These are phyloP conservation scores for Mallotus japonicus DNA, from an alignment of 441 rosid genomes.

Conservation along the genomic window DNA sequence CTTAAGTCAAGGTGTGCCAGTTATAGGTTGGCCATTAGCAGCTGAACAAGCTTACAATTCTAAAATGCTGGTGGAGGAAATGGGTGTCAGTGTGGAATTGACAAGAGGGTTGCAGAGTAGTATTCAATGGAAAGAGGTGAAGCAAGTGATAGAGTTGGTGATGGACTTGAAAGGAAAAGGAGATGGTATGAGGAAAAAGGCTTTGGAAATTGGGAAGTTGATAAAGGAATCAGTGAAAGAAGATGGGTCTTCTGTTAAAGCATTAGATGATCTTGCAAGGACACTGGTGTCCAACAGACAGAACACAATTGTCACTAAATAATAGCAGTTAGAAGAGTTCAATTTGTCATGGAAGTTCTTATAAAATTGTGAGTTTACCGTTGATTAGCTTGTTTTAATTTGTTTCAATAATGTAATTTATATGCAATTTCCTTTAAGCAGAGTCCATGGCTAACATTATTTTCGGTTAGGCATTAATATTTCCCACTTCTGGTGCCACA, in stretches of 20 bases:
- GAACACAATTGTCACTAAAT: background rate
- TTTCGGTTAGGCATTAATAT: no score
- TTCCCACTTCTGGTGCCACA: no score
- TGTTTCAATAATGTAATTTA: no score
- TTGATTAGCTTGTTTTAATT: no score
- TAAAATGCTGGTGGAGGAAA: constrained; percentile 51
- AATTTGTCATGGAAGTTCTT: no score
- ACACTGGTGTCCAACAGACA: background rate
- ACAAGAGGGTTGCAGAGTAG: constrained; percentile 32
- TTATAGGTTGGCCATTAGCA: constrained; percentile 53
- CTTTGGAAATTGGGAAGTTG: constrained; percentile 26
- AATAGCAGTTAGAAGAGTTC: no score
- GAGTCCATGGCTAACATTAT: no score
- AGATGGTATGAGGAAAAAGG: constrained; percentile 37
- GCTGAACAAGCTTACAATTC: constrained; percentile 45
- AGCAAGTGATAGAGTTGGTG: constrained; percentile 32
- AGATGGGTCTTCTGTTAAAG: constrained; percentile 33
- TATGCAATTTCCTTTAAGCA: no score
- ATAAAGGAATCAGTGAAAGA: constrained; percentile 30
- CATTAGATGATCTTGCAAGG: constrained; percentile 33
- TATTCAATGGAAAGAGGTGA: constrained; percentile 26
- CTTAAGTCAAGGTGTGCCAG: constrained; percentile 46
- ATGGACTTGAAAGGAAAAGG: constrained; percentile 38
- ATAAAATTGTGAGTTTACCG: no score
- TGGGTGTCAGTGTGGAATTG: constrained; percentile 41